Conservation (phyloP, 768 basidiomycete genomes). For the Russula sp. region DNA sequence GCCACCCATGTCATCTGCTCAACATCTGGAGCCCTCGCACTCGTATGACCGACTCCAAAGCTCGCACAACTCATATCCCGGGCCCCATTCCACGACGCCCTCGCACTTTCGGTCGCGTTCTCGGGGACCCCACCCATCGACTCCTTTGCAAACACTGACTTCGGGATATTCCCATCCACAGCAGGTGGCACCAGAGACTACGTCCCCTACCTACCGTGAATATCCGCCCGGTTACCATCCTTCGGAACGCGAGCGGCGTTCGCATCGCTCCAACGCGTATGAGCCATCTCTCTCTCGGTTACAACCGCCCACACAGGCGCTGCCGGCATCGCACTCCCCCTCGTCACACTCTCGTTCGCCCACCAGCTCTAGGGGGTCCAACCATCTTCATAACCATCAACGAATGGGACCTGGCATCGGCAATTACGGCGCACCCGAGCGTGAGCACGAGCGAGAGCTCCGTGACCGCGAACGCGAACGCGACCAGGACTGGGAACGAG, state of each 20-base stretch:
- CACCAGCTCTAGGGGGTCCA: slow-evolving; percentile 31
- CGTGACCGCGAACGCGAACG: slow-evolving; percentile 42
- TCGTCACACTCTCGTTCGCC: slow-evolving; percentile 46
- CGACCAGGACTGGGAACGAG: slow-evolving; percentile 27
- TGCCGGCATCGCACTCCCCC: slow-evolving; percentile 27
- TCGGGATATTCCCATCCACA: slow-evolving; percentile 23
- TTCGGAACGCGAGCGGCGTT: slow-evolving; percentile 21
- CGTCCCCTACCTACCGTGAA: slow-evolving; percentile 27
- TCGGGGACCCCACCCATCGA: slow-evolving; percentile 25
- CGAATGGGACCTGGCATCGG: slow-evolving; percentile 62
- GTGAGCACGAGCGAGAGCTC: slow-evolving; percentile 48
- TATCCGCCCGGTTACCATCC: slow-evolving; percentile 19
- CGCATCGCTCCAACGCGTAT: slow-evolving; percentile 20
- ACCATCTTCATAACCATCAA: slow-evolving; percentile 61
- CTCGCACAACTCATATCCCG: slow-evolving; percentile 18
- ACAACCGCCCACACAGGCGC: slow-evolving; percentile 18
- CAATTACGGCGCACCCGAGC: slow-evolving; percentile 44
- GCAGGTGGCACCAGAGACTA: slow-evolving; percentile 27
- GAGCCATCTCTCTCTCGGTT: slow-evolving; percentile 14
- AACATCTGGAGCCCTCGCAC: slow-evolving; percentile 23
- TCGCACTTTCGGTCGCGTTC: slow-evolving; percentile 23
- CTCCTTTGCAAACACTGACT: slow-evolving; percentile 26
- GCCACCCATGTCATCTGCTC: slow-evolving; percentile 33
- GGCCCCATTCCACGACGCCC: slow-evolving; percentile 2
- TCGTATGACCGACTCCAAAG: slow-evolving; percentile 20